Evolutionary conservation across 441 rosid species (phyloP).

Genomic region (Metrosideros polymorpha): DNA sequence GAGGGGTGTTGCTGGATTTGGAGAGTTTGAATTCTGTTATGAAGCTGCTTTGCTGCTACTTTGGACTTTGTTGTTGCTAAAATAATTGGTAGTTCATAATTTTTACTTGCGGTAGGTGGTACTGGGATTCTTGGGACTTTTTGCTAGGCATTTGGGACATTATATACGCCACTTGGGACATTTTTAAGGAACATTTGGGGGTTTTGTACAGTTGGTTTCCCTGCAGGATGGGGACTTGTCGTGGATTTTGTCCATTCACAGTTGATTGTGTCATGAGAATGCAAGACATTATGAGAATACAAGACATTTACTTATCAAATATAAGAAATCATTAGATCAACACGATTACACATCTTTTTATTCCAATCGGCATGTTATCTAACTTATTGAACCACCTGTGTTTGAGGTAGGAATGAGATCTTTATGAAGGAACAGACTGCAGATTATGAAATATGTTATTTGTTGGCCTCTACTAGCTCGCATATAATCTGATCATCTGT

Average conservation of each 20-base stretch:
- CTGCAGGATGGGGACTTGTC: neutral
- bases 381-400: neutral
- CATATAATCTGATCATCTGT: constrained; percentile 7
- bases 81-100: neutral
- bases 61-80: neutral
- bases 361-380: neutral
- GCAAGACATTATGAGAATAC: neutral
- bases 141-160: neutral
- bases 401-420: neutral
- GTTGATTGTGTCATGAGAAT: neutral
- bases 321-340: neutral
- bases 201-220: neutral
- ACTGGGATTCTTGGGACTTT: neutral
- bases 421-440: constrained; percentile 14
- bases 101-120: neutral
- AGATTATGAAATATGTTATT: constrained; percentile 8
- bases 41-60: neutral
- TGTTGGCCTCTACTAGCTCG: constrained; percentile 15
- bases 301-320: neutral
- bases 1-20: neutral
- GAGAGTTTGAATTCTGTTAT: neutral
- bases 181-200: neutral
- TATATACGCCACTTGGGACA: neutral
- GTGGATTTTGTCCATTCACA: neutral
- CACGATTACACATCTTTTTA: neutral